Percentiles rank a stretch among this genome's conserved stretches.
phyloP scores from a whole-genome alignment of 1,284 basidiomycete species.

The Pseudozyma thailandica region DNA sequence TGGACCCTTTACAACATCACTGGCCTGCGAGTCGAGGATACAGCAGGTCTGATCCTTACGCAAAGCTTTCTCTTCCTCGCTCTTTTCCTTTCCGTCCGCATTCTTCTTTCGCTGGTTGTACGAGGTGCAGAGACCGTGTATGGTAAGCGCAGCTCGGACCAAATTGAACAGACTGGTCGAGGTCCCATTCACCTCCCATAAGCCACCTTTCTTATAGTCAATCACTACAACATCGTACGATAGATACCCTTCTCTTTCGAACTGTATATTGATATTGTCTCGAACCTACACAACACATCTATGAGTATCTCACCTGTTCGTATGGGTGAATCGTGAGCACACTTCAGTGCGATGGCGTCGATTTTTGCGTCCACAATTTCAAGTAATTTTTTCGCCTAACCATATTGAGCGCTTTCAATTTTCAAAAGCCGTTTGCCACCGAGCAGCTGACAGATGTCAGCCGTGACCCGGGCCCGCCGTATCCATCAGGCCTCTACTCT shows the following conservation, averaged over 20 bases:
- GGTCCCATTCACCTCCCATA: slow-evolving; percentile 31
- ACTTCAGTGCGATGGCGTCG: no score
- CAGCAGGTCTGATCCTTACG: slow-evolving; percentile 29
- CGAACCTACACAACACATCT: no score
- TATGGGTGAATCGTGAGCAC: no score
- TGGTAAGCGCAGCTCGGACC: slow-evolving; percentile 10
- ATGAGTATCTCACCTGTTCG: no score
- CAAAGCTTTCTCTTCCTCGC: slow-evolving; percentile 24
- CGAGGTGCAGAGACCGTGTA: slow-evolving; percentile 8
- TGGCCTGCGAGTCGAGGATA: slow-evolving; percentile 41
- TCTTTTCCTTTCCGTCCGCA: slow-evolving; percentile 19
- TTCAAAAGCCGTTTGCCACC: no score
- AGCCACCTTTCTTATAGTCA: background rate
- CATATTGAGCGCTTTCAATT: no score
- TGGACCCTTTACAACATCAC: slow-evolving; percentile 45
- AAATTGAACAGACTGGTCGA: slow-evolving; percentile 9
- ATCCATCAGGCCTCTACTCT: no score
- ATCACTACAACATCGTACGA: background rate
- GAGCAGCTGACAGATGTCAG: no score
- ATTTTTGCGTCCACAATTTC: no score
- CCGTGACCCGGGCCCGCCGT: no score
- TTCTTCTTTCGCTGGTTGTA: slow-evolving; percentile 10
- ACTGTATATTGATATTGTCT: background rate
- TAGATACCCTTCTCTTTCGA: background rate
- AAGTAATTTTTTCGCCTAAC: no score